A percentile compares a stretch with the other conserved stretches of the same genome.
These are phyloP conservation scores for Puccinia hordei DNA, from an alignment of 1,284 basidiomycete genomes.

Conservation along the genomic window DNA sequence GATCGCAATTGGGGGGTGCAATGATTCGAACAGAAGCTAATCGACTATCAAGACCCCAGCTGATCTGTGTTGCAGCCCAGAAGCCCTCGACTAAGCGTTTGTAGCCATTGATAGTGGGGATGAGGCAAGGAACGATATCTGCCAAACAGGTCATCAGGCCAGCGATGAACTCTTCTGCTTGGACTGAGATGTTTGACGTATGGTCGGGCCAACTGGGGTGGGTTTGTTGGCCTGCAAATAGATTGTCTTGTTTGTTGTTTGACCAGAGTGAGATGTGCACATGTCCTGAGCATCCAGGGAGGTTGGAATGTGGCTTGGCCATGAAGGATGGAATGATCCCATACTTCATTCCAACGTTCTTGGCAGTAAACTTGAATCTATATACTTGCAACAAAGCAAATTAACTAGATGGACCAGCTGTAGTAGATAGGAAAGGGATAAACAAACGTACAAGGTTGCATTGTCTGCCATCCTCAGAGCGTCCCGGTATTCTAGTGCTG, in stretches of 20 bases:
- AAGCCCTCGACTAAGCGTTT: slow-evolving; percentile 87
- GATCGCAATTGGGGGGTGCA: slow-evolving; percentile 41
- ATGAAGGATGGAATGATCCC: slow-evolving; percentile 92
- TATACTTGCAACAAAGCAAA: background rate
- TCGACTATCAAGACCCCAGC: slow-evolving; percentile 50
- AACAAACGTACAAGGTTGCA: slow-evolving; percentile 67
- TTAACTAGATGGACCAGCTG: background rate
- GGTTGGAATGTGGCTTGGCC: slow-evolving; percentile 71
- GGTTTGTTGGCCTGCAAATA: slow-evolving; percentile 70
- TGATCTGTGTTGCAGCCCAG: slow-evolving; percentile 47
- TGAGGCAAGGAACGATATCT: slow-evolving; percentile 64
- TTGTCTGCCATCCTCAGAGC: slow-evolving; percentile 89
- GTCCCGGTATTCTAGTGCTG: slow-evolving; percentile 85
- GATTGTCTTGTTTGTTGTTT: slow-evolving; percentile 68
- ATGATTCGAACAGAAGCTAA: slow-evolving; percentile 47
- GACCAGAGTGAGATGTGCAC: slow-evolving; percentile 85
- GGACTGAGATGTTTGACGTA: slow-evolving; percentile 77
- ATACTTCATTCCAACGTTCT: slow-evolving; percentile 85
- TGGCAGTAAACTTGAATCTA: slow-evolving; percentile 83
- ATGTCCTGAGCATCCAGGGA: slow-evolving; percentile 66
- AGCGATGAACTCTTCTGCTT: slow-evolving; percentile 88
- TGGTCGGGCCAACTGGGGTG: slow-evolving; percentile 61
- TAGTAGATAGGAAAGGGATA: background rate
- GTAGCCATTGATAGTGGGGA: slow-evolving; percentile 70
- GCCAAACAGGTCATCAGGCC: slow-evolving; percentile 83